Base-by-base conservation (phyloP, 148 eudicot species). In the Chenopodium formosanum region DNA sequence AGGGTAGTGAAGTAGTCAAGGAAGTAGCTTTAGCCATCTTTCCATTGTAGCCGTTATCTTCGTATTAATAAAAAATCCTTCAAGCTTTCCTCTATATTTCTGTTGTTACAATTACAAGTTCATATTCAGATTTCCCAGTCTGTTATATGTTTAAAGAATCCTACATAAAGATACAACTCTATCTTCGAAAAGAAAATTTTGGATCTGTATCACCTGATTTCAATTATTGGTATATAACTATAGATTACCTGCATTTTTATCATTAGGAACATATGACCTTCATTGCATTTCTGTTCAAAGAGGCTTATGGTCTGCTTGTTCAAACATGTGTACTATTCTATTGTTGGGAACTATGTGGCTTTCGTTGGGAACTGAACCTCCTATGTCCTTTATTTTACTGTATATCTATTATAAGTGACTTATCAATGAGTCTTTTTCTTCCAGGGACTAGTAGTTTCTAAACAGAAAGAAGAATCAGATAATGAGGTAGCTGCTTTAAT, bases 381-480 rank as follows among this genome's bases (percentile, higher is more conserved):
- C 53, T 44, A 20, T 40, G 17, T 32, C 23, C 46, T 37, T 48
- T 9, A 13, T 50, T 22, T 22, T 27, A 2, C 1, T 20, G 34
- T 25, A 11, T n/a, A 50, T 4, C 52, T 74, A 12, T 52, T 52
- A 34, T 12, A 64, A 60, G 58, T 62, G 19, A 2, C 65, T 34
- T 73, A 13, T 3, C 47, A 46, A 73, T n/a, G 17, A 47, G 75
- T 47, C 25, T 76, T 63, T 62, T 68, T 27, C 70, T 83, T 74
- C 52, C 90, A 94, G 99, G 93, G 99, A 77, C 91, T 96, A 81
- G 90, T 89, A 56, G 84, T 84, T 75, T 90, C 92, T 60, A 94
- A 89, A 81, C 88, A 90, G 82, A 85, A 80, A 62, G 60, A 47
- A 67, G 84, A 82, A 73, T 50, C 79, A 78, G 85, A 85, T 37